A percentile compares a stretch with the other conserved stretches of the same genome.
Evolutionary conservation across 331 rosid genomes (phyloP).

Genomic region (Spiraea crenata): DNA sequence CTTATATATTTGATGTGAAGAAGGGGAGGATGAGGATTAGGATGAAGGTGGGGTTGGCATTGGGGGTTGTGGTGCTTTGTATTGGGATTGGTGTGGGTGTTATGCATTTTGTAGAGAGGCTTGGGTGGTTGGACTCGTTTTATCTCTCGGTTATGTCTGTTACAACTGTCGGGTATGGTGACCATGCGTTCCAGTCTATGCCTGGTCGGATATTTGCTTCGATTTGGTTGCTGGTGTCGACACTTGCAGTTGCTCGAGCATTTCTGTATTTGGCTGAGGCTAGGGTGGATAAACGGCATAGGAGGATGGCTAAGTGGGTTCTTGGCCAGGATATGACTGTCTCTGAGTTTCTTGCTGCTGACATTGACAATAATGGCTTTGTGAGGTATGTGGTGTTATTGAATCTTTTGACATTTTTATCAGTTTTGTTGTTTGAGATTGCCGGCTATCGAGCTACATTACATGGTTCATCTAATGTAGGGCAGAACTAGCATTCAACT

Average conservation of each 20-base stretch:
- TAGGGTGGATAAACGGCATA: constrained; percentile 92
- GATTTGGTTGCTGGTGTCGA: constrained; percentile 91
- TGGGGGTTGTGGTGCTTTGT: constrained; percentile 88
- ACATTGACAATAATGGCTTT: constrained; percentile 86
- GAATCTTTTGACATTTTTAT: not conserved
- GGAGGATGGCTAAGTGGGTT: constrained; percentile 93
- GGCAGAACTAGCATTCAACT: not conserved
- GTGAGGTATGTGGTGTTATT: constrained; percentile 57
- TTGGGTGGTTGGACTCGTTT: constrained; percentile 90
- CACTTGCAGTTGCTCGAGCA: constrained; percentile 90
- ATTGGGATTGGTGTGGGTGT: constrained; percentile 70
- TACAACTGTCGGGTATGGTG: constrained; percentile 97
- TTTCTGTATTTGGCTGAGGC: constrained; percentile 95
- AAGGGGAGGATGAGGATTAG: constrained; percentile 99
- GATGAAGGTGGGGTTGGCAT: constrained; percentile 91
- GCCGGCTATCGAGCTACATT: not conserved
- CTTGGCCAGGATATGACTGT: constrained; percentile 97
- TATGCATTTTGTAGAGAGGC: constrained; percentile 81
- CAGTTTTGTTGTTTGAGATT: constrained; percentile 3
- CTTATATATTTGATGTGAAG: constrained; percentile 81
- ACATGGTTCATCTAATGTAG: not conserved
- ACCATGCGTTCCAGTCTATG: constrained; percentile 68
- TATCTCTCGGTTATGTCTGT: constrained; percentile 98
- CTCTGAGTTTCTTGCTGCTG: constrained; percentile 93
- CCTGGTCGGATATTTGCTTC: constrained; percentile 85